A percentile compares a stretch with the other conserved stretches of the same genome.
These are phyloP conservation scores for Backusella morwellensis DNA, from an alignment of 192 early-diverging fungal genomes.

Conservation along the genomic window DNA sequence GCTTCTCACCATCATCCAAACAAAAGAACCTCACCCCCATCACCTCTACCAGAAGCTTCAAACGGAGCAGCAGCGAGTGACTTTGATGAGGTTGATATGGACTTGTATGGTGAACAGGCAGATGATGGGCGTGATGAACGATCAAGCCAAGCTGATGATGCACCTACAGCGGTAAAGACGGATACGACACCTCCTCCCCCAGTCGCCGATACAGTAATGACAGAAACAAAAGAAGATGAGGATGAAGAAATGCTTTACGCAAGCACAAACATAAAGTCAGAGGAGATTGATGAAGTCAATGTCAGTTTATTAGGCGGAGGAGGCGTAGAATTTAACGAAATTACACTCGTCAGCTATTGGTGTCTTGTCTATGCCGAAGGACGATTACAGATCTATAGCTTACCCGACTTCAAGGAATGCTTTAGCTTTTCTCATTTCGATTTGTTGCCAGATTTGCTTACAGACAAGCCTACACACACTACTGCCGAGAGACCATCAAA, in stretches of 20 bases:
- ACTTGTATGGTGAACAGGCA: conserved; percentile 39
- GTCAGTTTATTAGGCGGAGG: conserved; percentile 34
- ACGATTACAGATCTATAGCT: conserved; percentile 49
- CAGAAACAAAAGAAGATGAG: conserved; percentile 39
- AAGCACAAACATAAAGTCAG: conserved; percentile 15
- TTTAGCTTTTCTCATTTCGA: conserved; percentile 61
- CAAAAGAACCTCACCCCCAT: not conserved
- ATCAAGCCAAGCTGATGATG: not conserved
- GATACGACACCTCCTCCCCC: not conserved
- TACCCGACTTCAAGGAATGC: conserved; percentile 53
- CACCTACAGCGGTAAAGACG: not conserved
- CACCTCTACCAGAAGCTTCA: not conserved
- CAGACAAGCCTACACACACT: conserved; percentile 40
- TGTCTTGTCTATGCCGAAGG: conserved; percentile 67
- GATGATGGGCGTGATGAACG: not conserved
- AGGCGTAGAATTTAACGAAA: conserved; percentile 23
- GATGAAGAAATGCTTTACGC: conserved; percentile 52
- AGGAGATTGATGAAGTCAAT: conserved; percentile 32
- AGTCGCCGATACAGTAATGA: not conserved
- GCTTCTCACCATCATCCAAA: not conserved
- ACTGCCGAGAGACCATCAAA: conserved; percentile 29
- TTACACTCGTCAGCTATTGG: conserved; percentile 53
- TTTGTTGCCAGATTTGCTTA: conserved; percentile 51
- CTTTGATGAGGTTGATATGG: conserved; percentile 46
- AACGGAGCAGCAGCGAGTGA: conserved; percentile 21